Percentiles rank a stretch among this genome's conserved stretches.
These are phyloP conservation scores for Aspergillus bridgeri DNA, from an alignment of 495 filamentous ascomycete species.

Conservation along the genomic window DNA sequence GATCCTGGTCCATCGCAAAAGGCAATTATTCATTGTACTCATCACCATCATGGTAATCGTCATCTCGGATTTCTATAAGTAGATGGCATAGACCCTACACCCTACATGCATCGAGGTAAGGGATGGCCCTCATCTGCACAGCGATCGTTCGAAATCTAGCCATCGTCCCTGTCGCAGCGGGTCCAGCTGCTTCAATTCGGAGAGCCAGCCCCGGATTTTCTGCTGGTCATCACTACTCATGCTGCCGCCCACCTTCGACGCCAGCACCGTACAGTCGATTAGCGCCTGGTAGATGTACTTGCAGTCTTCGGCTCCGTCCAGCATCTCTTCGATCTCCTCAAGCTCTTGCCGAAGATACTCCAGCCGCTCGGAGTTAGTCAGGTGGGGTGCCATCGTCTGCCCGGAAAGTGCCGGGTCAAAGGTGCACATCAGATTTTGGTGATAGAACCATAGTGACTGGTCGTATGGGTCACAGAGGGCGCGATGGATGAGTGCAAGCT, in stretches of 20 bases:
- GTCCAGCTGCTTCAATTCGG: constrained; percentile 61
- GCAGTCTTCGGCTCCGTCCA: constrained; percentile 70
- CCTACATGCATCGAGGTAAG: constrained; percentile 6
- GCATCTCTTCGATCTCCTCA: constrained; percentile 64
- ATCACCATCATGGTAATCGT: neutral
- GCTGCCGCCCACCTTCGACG: constrained; percentile 33
- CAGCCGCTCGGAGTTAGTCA: constrained; percentile 58
- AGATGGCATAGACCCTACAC: neutral
- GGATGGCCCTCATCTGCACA: constrained; percentile 20
- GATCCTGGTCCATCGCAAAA: neutral
- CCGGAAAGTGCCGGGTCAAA: constrained; percentile 49
- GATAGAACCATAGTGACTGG: constrained; percentile 95
- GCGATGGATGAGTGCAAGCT: constrained; percentile 69
- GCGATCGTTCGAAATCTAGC: constrained; percentile 53
- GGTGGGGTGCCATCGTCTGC: constrained; percentile 59
- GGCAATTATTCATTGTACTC: neutral
- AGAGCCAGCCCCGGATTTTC: constrained; percentile 58
- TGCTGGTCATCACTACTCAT: constrained; percentile 37
- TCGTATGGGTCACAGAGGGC: constrained; percentile 87
- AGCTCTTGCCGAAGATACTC: constrained; percentile 67
- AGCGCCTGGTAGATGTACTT: constrained; percentile 81
- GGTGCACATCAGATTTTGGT: constrained; percentile 71
- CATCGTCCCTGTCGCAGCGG: constrained; percentile 67
- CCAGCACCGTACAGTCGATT: constrained; percentile 52
- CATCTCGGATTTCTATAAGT: neutral